A percentile compares a stretch with the other conserved stretches of the same genome.
These are phyloP conservation scores for Eucalyptus victrix DNA, from an alignment of 345 rosid species.

Conservation along the genomic window DNA sequence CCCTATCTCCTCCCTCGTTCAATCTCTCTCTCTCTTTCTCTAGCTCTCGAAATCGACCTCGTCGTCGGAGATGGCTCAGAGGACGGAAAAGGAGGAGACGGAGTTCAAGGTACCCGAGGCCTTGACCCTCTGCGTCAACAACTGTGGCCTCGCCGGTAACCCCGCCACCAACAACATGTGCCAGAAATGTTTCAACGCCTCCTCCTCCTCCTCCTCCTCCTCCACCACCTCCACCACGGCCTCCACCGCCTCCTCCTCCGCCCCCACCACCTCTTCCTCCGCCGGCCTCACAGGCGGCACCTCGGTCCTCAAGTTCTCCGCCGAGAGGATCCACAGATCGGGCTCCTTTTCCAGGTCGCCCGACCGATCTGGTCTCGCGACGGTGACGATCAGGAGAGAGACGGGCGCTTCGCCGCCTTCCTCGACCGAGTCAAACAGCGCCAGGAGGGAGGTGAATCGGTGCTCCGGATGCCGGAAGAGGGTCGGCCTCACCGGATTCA, in stretches of 20 bases:
- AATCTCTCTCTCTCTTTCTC: not conserved
- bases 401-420: not conserved
- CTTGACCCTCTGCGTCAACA: conserved; percentile 56
- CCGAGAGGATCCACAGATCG: conserved; percentile 46
- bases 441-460: conserved; percentile 60
- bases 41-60: not conserved
- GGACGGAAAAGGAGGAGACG: conserved; percentile 90
- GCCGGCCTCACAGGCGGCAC: not conserved
- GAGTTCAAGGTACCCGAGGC: conserved; percentile 88
- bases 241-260: not conserved
- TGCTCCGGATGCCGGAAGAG: conserved; percentile 80
- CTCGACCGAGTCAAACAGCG: conserved; percentile 1
- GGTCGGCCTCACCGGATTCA: conserved; percentile 94
- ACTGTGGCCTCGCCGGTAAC: conserved; percentile 79
- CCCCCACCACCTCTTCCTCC: not conserved
- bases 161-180: conserved; percentile 96
- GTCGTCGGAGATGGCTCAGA: conserved; percentile 46
- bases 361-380: not conserved
- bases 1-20: not conserved
- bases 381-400: conserved; percentile 1
- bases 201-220: conserved; percentile 21
- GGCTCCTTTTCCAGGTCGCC: conserved; percentile 6
- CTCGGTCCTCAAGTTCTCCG: conserved; percentile 29
- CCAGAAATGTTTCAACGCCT: conserved; percentile 84
- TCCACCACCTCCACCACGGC: not conserved